Percentiles rank a stretch among this genome's conserved stretches.
These are phyloP conservation scores for Solanum hybrid DNA, from an alignment of 305 asterid species.

Conservation along the genomic window DNA sequence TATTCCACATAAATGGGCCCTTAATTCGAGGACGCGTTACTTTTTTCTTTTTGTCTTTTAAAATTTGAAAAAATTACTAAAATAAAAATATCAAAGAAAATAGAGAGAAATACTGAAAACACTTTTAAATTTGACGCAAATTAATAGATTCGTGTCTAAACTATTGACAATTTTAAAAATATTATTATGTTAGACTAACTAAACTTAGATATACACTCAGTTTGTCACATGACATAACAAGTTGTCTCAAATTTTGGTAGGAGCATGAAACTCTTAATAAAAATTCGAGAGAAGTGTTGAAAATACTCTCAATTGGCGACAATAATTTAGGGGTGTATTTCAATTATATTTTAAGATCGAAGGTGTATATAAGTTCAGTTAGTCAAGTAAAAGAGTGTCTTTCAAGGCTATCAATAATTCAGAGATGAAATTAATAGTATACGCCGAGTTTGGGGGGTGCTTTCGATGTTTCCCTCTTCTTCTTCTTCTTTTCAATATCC, in stretches of 20 bases:
- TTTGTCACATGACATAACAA: background rate
- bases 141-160: too few relatives aligned
- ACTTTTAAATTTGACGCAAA: background rate
- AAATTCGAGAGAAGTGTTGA: fast-evolving
- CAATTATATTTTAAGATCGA: background rate
- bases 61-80: background rate
- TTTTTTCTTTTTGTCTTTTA: background rate
- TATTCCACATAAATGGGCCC: background rate
- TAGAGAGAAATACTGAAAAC: too few relatives aligned
- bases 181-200: too few relatives aligned
- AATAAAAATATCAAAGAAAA: too few relatives aligned
- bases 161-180: too few relatives aligned
- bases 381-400: background rate
- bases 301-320: background rate
- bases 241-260: background rate
- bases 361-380: background rate
- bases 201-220: too few relatives aligned
- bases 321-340: background rate
- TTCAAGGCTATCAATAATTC: too few relatives aligned
- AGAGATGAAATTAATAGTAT: too few relatives aligned
- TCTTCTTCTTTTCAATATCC: too few relatives aligned
- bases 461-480: background rate
- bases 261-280: too few relatives aligned
- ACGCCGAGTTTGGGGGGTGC: background rate
- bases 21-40: background rate